Evolutionary conservation across 352 stramenopile genomes (phyloP), one percentile per base, ranked within the genome.

Genomic region (Peronospora belbahrii): DNA sequence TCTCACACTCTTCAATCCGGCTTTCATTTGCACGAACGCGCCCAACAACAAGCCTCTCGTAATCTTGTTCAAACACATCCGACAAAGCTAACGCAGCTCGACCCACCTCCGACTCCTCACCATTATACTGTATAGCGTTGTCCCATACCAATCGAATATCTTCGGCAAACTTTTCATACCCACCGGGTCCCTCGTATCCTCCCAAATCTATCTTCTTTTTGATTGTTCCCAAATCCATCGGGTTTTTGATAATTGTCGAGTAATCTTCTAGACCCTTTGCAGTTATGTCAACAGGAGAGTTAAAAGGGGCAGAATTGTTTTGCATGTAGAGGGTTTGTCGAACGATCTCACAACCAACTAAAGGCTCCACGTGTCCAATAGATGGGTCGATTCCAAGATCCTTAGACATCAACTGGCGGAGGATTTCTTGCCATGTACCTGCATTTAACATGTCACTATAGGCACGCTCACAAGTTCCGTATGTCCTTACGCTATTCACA

Each of bases 201-300:
- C 79, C 82, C 15, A 56, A 73, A 48, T 88, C 74, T 15, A 94
- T 68, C 22, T 69, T 81, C 24, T 69, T 70, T 43, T 85, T 84
- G 25, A 97, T 86, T 10, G 86, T 96, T 5, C 83, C 79, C 11
- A 97, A 51, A 68, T 97, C 88, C 82, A 96, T 96, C 14, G 88
- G 88, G 17, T 71, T 68, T 53, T 94, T 96, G 15, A 97, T 65
- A 31, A 92, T 56, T 24, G 91, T 62, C 5, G 69, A 43, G 38
- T 97, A 97, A 53, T 96, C 86, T 56, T 89, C 69, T 2, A 97
- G 56, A 2, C 82, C 82, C 43, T 95, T 82, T 5, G 70, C 28
- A 18, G 66, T 69, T 28, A 62, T 83, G 42, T 95, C 82, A 9
- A 96, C 87, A 3, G 87, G 87, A 20, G 67, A 47, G 18, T 90